These are phyloP conservation scores for Nicotiana tomentosiformis DNA, from an alignment of 257 asterid genomes.

Conservation along the genomic window DNA sequence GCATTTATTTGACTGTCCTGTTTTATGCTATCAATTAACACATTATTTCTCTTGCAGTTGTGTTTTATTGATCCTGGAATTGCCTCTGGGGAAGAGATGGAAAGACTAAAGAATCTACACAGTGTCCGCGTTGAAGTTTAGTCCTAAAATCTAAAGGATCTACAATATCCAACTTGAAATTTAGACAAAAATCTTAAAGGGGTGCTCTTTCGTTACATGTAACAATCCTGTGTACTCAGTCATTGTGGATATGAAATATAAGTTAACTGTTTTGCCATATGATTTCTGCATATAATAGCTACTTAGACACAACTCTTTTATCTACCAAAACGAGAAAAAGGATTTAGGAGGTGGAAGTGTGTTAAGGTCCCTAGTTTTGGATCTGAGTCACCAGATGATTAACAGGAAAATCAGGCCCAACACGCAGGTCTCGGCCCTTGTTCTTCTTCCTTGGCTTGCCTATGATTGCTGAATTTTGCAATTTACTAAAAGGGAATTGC, in stretches of 20 bases:
- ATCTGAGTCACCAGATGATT: neutral
- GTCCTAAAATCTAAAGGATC: conserved; percentile 12
- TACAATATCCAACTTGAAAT: neutral
- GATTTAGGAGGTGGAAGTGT: neutral
- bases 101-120: conserved; percentile 54
- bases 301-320: neutral
- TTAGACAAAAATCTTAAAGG: neutral
- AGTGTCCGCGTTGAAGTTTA: conserved; percentile 51
- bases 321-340: neutral
- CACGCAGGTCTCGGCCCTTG: neutral
- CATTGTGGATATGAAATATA: neutral
- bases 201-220: neutral
- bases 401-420: neutral
- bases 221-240: neutral
- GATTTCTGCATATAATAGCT: neutral
- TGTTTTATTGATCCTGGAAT: conserved; percentile 78
- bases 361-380: neutral
- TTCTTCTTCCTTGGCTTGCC: neutral
- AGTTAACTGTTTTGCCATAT: neutral
- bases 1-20: neutral
- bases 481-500: neutral
- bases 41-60: conserved; percentile 38
- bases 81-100: conserved; percentile 63
- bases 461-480: neutral
- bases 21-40: neutral